Base-by-base conservation (phyloP, 2,329 filamentous ascomycete genomes). In the Colletotrichum neosansevieriae region DNA sequence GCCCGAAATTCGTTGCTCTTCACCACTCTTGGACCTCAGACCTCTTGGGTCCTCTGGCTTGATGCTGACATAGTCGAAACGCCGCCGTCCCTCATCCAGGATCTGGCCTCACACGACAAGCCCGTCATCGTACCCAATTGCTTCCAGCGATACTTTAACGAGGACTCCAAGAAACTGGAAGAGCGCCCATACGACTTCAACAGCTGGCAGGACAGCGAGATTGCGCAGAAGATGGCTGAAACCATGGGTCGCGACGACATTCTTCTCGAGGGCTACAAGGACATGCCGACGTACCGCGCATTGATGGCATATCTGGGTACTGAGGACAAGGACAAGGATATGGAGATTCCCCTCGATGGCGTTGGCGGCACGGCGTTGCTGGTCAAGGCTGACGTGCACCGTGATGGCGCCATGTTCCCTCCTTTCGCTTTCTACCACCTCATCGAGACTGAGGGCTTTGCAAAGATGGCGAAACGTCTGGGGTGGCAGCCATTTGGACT, bases 331-430 rank as follows among this genome's bases (percentile, higher is more conserved):
- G 86, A 92, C 73, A 78, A 81, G 47, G 83, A 87, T 57, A 80
- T 86, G 40, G 89, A 92, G 75, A 87, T 98, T 58, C 86, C 90
- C 49, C 86, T 99, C 9, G 96, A 99, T 77, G 96, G 96, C 57
- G 96, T 99, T 3, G 96, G 96, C 63, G 96, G 96, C 40, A 97
- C 95, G 1, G 93, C 94, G 2, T 83, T 99, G 71, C 83, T 99
- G 75, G 96, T 99, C 69, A 98, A 97, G 83, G 96, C 94, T 2
- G 94, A 98, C 68, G 96, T 99, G 24, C 96, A 99, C 78, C 89
- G 96, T 29, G 96, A 99, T 76, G 96, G 96, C 19, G 95, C 96
- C 77, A 99, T 98, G 95, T 99, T 99, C 82, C 96, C 96, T 17
- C 89, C 96, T 0, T 99, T 99, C 77, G 82, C 95, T 3, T 99